Percentiles rank a stretch among this genome's conserved stretches.
These are phyloP conservation scores for Linaria vulgaris DNA, from an alignment of 257 asterid genomes.

Conservation along the genomic window DNA sequence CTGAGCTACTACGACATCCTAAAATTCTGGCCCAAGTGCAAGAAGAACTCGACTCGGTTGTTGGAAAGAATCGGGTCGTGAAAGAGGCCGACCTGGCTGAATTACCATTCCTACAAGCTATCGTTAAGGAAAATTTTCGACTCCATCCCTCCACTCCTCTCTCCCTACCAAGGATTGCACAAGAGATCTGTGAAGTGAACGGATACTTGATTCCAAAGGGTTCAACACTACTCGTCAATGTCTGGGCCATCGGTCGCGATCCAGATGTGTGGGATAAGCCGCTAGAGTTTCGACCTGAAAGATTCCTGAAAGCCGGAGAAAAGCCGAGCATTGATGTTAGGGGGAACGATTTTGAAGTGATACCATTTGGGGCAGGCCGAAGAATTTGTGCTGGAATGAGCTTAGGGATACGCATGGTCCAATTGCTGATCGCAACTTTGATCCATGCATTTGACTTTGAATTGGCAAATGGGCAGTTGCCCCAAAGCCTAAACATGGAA, in stretches of 20 bases:
- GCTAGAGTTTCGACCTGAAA: slow-evolving; percentile 53
- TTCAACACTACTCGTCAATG: slow-evolving; percentile 69
- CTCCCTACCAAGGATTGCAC: slow-evolving; percentile 74
- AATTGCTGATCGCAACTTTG: slow-evolving; percentile 60
- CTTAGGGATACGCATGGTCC: slow-evolving; percentile 78
- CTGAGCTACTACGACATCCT: slow-evolving; percentile 71
- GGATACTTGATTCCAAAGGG: slow-evolving; percentile 79
- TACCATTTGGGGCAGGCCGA: slow-evolving; percentile 94
- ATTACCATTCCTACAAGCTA: slow-evolving; percentile 60
- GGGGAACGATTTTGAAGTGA: slow-evolving; percentile 77
- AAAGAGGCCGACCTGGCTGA: slow-evolving; percentile 54
- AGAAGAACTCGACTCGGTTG: slow-evolving; percentile 52
- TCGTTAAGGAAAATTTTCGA: slow-evolving; percentile 74
- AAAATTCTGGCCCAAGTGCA: slow-evolving; percentile 47
- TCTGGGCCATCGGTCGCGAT: slow-evolving; percentile 90
- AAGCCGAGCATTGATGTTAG: slow-evolving; percentile 55
- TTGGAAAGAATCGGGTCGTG: slow-evolving; percentile 56
- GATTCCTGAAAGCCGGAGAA: slow-evolving; percentile 67
- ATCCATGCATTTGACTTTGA: slow-evolving; percentile 72
- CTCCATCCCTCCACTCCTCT: slow-evolving; percentile 94
- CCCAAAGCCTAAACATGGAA: slow-evolving; percentile 59
- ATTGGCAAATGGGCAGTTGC: slow-evolving; percentile 41
- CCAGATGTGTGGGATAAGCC: slow-evolving; percentile 69
- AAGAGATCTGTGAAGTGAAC: slow-evolving; percentile 54
- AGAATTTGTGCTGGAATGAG: slow-evolving; percentile 85